Evolutionary conservation across 1,284 basidiomycete genomes (phyloP).

Genomic region (Wolfiporia cocos): DNA sequence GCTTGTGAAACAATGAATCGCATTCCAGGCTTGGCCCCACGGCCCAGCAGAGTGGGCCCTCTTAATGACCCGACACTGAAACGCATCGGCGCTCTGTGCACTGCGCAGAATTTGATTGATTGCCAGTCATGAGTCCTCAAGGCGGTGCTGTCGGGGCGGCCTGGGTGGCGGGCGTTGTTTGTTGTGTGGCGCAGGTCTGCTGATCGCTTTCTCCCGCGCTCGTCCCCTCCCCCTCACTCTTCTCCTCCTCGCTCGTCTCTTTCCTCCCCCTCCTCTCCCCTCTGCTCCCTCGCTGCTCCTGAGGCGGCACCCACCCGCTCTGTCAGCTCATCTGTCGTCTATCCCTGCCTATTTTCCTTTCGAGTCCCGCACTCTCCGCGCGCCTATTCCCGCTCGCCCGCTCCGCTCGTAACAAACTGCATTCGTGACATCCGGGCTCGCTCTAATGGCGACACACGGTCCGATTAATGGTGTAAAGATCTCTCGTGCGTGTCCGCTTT

Average conservation of each 20-base stretch:
- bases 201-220: slow-evolving; percentile 12
- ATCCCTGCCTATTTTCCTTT: not conserved
- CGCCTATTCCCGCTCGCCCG: slow-evolving; percentile 4
- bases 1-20: not conserved
- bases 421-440: slow-evolving; percentile 20
- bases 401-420: slow-evolving; percentile 20
- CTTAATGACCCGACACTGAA: not conserved
- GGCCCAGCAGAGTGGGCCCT: not conserved
- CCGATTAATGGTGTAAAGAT: slow-evolving; percentile 91
- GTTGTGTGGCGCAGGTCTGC: slow-evolving; percentile 11
- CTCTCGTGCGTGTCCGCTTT: slow-evolving; percentile 58
- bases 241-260: slow-evolving; percentile 11
- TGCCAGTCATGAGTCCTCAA: not conserved
- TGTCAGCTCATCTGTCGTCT: not conserved
- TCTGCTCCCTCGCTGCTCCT: slow-evolving; percentile 2
- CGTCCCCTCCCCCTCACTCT: slow-evolving; percentile 8
- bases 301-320: not conserved
- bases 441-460: slow-evolving; percentile 64
- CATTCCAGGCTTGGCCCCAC: not conserved
- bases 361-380: slow-evolving; percentile 4
- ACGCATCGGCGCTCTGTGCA: not conserved
- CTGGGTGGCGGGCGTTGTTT: slow-evolving; percentile 10
- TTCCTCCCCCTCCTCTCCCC: slow-evolving; percentile 3
- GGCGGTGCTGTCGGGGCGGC: too few relatives aligned
- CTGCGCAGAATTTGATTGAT: not conserved